phyloP scores from a whole-genome alignment of 345 rosid species.

The Dimocarpus longan region DNA sequence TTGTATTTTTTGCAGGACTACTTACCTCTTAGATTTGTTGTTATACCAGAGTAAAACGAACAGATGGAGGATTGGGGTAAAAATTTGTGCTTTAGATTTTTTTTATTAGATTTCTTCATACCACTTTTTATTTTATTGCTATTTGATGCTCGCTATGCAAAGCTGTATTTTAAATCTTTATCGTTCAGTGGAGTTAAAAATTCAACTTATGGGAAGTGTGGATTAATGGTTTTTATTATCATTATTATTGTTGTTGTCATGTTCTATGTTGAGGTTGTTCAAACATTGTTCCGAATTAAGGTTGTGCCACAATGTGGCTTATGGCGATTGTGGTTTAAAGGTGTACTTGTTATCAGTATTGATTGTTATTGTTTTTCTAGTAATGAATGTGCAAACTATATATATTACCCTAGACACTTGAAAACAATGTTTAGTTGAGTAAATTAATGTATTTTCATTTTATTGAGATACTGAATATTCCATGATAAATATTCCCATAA shows the following conservation, averaged over 20 bases:
- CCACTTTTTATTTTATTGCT: not conserved
- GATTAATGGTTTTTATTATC: not conserved
- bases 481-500: not conserved
- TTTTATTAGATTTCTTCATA: not conserved
- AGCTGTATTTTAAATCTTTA: not conserved
- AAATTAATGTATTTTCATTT: not conserved
- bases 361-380: not conserved
- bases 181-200: not conserved
- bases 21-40: not conserved
- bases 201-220: not conserved
- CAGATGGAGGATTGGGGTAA: conserved; percentile 57
- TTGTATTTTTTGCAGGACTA: conserved; percentile 4
- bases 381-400: not conserved
- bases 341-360: not conserved
- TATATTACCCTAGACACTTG: not conserved
- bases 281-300: not conserved
- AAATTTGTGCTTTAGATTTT: conserved; percentile 2
- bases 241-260: not conserved
- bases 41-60: not conserved
- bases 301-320: not conserved
- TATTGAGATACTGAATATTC: not conserved
- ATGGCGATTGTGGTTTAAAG: not conserved
- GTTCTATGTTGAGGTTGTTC: not conserved
- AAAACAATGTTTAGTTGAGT: not conserved
- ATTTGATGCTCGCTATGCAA: not conserved